Evolutionary conservation across 1,139 yeast genomes (phyloP), one percentile per base, ranked within the genome.

Genomic region (Yamadazyma atmosphaerica): DNA sequence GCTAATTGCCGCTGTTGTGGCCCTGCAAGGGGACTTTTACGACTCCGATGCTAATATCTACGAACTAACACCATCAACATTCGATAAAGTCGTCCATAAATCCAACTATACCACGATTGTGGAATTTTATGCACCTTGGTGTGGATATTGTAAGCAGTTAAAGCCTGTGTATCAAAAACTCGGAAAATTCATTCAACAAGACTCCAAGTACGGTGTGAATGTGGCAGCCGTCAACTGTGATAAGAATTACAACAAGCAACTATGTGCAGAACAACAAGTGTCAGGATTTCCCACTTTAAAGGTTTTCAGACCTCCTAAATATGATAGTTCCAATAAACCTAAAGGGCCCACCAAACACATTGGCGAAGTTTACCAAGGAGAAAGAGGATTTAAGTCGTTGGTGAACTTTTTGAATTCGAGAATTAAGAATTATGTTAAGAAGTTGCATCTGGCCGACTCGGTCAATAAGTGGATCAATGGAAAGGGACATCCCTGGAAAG

Each of bases 111-210:
- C 95, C 3, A 66, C 96, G 2, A 67, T 90, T 5, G 94, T 92
- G 14, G 90, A 89, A 61, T 92, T 90, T 58, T 92, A 92, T 59
- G 98, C 98, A 4, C 98, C 98, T 27, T 92, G 98, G 98, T 92
- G 98, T 68, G 89, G 90, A 1, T 80, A 84, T 55, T 85, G 94
- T 53, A 72, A 77, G 46, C 73, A 79, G 43, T 59, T 85, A 43
- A 72, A 74, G 45, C 76, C 78, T 2, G 69, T 78, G 1, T 84
- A 71, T 57, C 68, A 70, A 40, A 83, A 81, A 52, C 78, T 84
- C 15, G 95, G 88, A 10, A 77, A 76, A 39, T 62, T 65, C 30
- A 64, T 86, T 10, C 71, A 72, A 21, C 46, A 58, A 4, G 73
- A 68, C 30, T 58, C 69, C 19, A 84, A 83, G 35, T 62, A 79